Evolutionary conservation across 2,329 filamentous ascomycete genomes (phyloP).

Genomic region (Aspergillus texensis): DNA sequence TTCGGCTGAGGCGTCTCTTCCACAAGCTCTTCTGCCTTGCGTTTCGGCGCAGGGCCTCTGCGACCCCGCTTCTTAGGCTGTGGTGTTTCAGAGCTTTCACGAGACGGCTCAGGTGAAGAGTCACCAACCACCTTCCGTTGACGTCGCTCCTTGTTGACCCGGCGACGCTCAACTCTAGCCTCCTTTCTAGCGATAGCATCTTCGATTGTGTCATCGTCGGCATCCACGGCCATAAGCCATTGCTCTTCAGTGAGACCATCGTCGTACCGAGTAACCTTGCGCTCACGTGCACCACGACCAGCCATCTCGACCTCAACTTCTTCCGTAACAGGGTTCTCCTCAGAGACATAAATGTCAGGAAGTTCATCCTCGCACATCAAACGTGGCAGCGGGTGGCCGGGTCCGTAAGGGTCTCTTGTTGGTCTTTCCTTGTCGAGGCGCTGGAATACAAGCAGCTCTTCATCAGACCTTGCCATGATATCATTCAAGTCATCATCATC

Average conservation of each 20-base stretch:
- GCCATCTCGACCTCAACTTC: conserved; percentile 73
- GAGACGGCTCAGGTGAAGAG: conserved; percentile 77
- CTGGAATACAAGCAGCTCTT: conserved; percentile 78
- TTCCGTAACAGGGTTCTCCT: conserved; percentile 78
- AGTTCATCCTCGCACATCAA: conserved; percentile 86
- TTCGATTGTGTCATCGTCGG: conserved; percentile 92
- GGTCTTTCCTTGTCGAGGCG: conserved; percentile 76
- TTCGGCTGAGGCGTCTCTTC: conserved; percentile 78
- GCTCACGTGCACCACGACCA: conserved; percentile 91
- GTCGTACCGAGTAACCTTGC: conserved; percentile 92
- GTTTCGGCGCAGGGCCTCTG: conserved; percentile 79
- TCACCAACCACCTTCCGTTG: conserved; percentile 51
- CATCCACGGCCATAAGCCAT: conserved; percentile 97
- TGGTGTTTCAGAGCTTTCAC: conserved; percentile 80
- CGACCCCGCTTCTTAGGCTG: conserved; percentile 73
- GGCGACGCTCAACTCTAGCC: conserved; percentile 78
- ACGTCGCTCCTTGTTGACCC: conserved; percentile 72
- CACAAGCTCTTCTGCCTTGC: conserved; percentile 78
- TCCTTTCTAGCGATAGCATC: conserved; percentile 89
- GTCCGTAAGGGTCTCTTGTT: conserved; percentile 71
- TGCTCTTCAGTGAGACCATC: conserved; percentile 98
- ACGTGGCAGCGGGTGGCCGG: conserved; percentile 68
- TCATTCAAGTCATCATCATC: conserved; percentile 96
- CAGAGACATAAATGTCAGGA: conserved; percentile 89
- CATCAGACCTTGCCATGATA: conserved; percentile 85